Percentiles rank a stretch among this genome's conserved stretches.
Conservation (phyloP, 768 basidiomycete genomes). For the Pulveroboletus sp. region DNA sequence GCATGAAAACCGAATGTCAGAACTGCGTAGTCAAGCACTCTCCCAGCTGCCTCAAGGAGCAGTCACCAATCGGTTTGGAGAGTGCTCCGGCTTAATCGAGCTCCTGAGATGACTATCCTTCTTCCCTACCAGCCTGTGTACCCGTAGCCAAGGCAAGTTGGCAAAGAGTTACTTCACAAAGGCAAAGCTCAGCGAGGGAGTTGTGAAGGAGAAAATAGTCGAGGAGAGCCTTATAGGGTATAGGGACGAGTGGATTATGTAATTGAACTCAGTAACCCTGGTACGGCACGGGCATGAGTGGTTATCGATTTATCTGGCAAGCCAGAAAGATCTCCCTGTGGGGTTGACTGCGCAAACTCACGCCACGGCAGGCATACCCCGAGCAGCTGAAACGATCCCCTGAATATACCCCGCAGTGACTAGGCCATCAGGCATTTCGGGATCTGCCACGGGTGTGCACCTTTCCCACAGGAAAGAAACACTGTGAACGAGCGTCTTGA, state of each 20-base stretch:
- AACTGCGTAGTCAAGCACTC: slow-evolving; percentile 74
- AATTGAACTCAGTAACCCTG: background rate
- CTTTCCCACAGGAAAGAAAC: too few species aligned
- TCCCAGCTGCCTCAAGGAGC: slow-evolving; percentile 38
- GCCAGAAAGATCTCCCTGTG: too few species aligned
- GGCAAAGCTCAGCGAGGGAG: slow-evolving; percentile 29
- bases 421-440: too few species aligned
- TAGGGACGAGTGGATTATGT: slow-evolving; percentile 13
- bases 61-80: slow-evolving; percentile 39
- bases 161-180: slow-evolving; percentile 52
- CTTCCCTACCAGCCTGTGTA: slow-evolving; percentile 46
- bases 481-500: too few species aligned
- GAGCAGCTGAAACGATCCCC: too few species aligned
- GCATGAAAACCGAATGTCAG: slow-evolving; percentile 37
- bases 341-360: too few species aligned
- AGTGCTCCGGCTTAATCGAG: slow-evolving; percentile 82
- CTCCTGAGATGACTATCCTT: slow-evolving; percentile 34
- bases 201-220: background rate
- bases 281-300: too few species aligned
- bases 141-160: slow-evolving; percentile 43
- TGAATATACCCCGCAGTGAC: too few species aligned
- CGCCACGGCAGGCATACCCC: too few species aligned
- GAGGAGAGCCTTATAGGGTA: background rate
- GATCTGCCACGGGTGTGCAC: too few species aligned
- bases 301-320: too few species aligned